phyloP scores from a whole-genome alignment of 108 stramenopile species.

The Nitzschia sp. region DNA sequence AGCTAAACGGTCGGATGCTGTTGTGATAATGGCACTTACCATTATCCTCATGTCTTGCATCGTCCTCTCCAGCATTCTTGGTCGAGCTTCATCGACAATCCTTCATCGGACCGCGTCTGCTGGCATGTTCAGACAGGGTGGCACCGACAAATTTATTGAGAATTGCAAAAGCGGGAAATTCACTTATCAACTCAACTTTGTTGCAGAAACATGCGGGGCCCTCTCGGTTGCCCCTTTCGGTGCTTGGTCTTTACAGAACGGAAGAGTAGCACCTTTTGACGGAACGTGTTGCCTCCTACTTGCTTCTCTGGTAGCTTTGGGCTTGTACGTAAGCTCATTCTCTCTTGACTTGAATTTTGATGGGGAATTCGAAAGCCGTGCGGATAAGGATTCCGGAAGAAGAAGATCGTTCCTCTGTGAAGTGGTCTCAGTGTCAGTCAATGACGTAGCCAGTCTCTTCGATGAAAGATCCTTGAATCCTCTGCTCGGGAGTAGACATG shows the following conservation, averaged over 20 bases:
- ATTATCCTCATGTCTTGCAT: constrained; percentile 19
- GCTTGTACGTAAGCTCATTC: constrained; percentile 22
- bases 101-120: constrained; percentile 22
- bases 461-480: constrained; percentile 16
- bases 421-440: constrained; percentile 15
- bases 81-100: constrained; percentile 22
- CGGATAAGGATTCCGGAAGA: background rate
- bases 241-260: constrained; percentile 14
- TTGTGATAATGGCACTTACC: constrained; percentile 23
- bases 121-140: background rate
- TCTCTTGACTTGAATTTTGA: constrained; percentile 22
- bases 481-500: background rate
- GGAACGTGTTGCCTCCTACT: constrained; percentile 15
- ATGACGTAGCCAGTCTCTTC: constrained; percentile 26
- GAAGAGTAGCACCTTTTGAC: constrained; percentile 7
- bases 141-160: background rate
- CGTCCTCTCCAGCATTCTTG: constrained; percentile 16
- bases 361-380: constrained; percentile 7
- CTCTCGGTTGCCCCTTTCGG: background rate
- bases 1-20: constrained; percentile 12
- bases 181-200: constrained; percentile 1
- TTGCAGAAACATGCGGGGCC: constrained; percentile 15
- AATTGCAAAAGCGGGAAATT: constrained; percentile 10
- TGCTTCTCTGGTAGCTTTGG: constrained; percentile 1
- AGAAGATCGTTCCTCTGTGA: constrained; percentile 6